Evolutionary conservation across 139 green algal genomes (phyloP), one percentile per base, ranked within the genome.

Genomic region (Coelastrella sp.): DNA sequence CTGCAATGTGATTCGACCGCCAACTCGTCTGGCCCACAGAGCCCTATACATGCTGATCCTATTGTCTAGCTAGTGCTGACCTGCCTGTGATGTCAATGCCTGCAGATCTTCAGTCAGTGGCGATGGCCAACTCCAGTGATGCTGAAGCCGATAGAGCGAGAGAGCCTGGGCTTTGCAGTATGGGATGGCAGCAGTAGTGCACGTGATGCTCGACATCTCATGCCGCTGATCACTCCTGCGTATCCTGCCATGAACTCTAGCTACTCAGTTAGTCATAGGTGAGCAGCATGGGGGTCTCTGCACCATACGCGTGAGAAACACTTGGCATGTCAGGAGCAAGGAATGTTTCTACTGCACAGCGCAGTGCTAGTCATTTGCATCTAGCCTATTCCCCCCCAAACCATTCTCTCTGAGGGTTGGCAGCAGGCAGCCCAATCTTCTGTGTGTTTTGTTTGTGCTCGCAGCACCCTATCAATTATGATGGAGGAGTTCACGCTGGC

Each of bases 141-240:
- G 93, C 92, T 99, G 59, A 92, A 89, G 3, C 61, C 93, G 17
- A 98, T 98, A n/a, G 95, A 97, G 75, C 78, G 96, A 4, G 95
- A 97, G 58, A 76, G 5, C 7, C 66, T 91, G 56, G 79, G 86
- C 8, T 90, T 90, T 68, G 23, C 32, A 17, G 93, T 98, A 68
- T 99, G 98, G 98, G 96, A 99, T 93, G 96, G 96, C n/a, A 91
- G 95, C 4, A 87, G 90, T 23, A 98, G 98, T 89, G 76, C 80
- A 13, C 90, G 96, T 4, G 97, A 99, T 90, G 83, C 90, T 73
- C 82, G 82, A 11, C 95, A 98, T 89, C 93, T 99, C 20, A 98
- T 99, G 97, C 98, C 98, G 73, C 98, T 99, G 93, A 99, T 99
- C 94, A 99, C 98, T 6, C 98, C 98, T 22, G 94, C 96, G n/a